Evolutionary conservation across 306 rosid species (phyloP).

Genomic region (Cicer arietinum): DNA sequence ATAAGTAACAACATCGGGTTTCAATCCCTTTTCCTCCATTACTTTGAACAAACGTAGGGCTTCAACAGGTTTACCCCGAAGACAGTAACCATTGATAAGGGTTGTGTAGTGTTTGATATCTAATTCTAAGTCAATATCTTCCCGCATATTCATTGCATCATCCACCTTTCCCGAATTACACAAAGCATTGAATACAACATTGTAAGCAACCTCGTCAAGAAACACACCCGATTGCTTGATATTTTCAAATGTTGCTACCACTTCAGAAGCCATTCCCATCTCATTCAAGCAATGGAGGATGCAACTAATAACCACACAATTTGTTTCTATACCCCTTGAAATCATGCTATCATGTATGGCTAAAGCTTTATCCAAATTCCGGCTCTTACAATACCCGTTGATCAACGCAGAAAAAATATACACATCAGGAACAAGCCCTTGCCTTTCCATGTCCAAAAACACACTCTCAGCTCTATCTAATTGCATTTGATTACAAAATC

Average conservation of each 20-base stretch:
- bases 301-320: slow-evolving; percentile 63
- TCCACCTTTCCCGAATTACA: slow-evolving; percentile 70
- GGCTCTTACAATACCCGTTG: slow-evolving; percentile 70
- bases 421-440: slow-evolving; percentile 69
- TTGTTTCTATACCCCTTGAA: slow-evolving; percentile 68
- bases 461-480: slow-evolving; percentile 63
- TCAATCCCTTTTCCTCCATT: slow-evolving; percentile 64
- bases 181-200: slow-evolving; percentile 66
- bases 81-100: slow-evolving; percentile 68
- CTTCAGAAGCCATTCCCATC: slow-evolving; percentile 67
- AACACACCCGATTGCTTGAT: slow-evolving; percentile 57
- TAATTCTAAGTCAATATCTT: slow-evolving; percentile 50
- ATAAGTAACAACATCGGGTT: slow-evolving; percentile 73
- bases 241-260: slow-evolving; percentile 55
- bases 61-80: slow-evolving; percentile 48
- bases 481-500: slow-evolving; percentile 75
- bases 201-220: slow-evolving; percentile 71
- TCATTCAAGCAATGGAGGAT: slow-evolving; percentile 73
- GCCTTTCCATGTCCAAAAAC: slow-evolving; percentile 63
- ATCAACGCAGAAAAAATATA: slow-evolving; percentile 63
- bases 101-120: slow-evolving; percentile 84
- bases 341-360: slow-evolving; percentile 61
- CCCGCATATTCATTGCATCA: slow-evolving; percentile 62
- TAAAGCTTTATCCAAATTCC: slow-evolving; percentile 59
- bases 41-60: slow-evolving; percentile 58